Percentiles rank a stretch among this genome's conserved stretches.
Conservation (phyloP, 1,139 yeast species). For the Lodderomyces theae region DNA sequence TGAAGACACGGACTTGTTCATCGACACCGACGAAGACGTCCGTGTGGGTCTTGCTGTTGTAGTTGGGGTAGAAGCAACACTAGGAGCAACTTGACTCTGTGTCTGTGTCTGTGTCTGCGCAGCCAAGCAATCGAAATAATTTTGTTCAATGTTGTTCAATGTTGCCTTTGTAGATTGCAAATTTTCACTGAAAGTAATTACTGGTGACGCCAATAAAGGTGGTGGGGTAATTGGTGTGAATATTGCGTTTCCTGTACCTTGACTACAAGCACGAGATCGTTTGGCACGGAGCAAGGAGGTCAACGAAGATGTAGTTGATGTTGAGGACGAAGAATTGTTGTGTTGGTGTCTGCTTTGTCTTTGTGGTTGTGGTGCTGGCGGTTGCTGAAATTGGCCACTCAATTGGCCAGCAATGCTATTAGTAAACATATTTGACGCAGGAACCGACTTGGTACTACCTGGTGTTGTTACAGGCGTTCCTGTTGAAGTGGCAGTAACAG, state of each 20-base stretch:
- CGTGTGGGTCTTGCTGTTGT: neutral
- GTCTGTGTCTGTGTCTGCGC: neutral
- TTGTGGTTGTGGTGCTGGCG: slow-evolving; percentile 12
- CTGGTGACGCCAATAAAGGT: slow-evolving; percentile 39
- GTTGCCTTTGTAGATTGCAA: slow-evolving; percentile 28
- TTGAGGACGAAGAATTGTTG: slow-evolving; percentile 12
- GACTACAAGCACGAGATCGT: slow-evolving; percentile 15
- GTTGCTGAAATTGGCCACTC: slow-evolving; percentile 12
- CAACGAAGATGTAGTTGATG: slow-evolving; percentile 14
- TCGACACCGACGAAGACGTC: neutral
- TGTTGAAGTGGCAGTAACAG: slow-evolving; percentile 4
- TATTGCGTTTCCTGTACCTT: slow-evolving; percentile 9
- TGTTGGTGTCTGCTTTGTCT: slow-evolving; percentile 10
- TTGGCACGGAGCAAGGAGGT: slow-evolving; percentile 11
- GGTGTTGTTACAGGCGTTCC: slow-evolving; percentile 10
- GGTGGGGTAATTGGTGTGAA: slow-evolving; percentile 22
- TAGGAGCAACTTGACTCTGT: neutral
- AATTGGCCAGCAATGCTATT: slow-evolving; percentile 6
- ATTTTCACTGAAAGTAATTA: slow-evolving; percentile 42
- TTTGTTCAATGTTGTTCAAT: slow-evolving; percentile 35
- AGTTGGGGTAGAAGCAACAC: neutral
- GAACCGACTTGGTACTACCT: slow-evolving; percentile 6
- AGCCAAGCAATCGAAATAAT: slow-evolving; percentile 28
- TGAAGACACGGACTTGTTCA: neutral
- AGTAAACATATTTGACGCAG: slow-evolving; percentile 3